Base-by-base conservation (phyloP, 2,329 filamentous ascomycete species). In the Penicillium palitans region DNA sequence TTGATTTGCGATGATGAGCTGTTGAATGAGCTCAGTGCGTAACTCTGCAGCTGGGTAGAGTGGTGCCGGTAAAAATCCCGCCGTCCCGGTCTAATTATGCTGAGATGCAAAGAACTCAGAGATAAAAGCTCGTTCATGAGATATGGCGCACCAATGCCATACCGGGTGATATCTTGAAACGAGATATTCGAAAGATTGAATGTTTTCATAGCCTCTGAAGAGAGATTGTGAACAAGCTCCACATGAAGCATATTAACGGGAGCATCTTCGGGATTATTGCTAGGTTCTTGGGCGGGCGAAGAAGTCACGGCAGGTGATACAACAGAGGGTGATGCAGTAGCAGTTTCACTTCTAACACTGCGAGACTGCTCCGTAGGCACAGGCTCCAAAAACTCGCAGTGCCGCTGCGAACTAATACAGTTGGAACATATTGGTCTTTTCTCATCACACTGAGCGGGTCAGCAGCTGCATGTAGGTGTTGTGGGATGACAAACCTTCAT, bases 121-220 rank as follows among this genome's bases (percentile, higher is more conserved):
- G 79, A 80, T 12, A 83, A 73, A 6, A 81, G 47, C 61, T 81
- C 73, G 56, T 83, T 79, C 60, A 83, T 76, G 4, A 81, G 73
- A 54, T 79, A 83, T 1, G 78, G 80, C 3, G 59, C 65, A n/a
- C 41, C 31, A 5, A 67, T 25, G 2, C 54, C 49, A 15, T 50
- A 25, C 24, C 29, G 51, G 10, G 62, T 31, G 1, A 65, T 24
- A 3, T 61, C 57, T 0, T 55, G 10, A 1, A 61, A 55, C 13
- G 53, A 40, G 4, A 55, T 17, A 8, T 6, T 3, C 59, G 51
- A 19, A 15, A 12, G 3, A 19, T 40, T 7, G 19, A 55, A 35
- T 31, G 7, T 6, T 2, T 47, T 29, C 6, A 52, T 31, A 2
- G 54, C 59, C 4, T 64, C 47, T 8, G 64, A 62, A 12, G 33